Percentiles rank a stretch among this genome's conserved stretches.
Evolutionary conservation across 2,329 filamentous ascomycete species (phyloP).

Genomic region (Pseudogymnoascus sp.): DNA sequence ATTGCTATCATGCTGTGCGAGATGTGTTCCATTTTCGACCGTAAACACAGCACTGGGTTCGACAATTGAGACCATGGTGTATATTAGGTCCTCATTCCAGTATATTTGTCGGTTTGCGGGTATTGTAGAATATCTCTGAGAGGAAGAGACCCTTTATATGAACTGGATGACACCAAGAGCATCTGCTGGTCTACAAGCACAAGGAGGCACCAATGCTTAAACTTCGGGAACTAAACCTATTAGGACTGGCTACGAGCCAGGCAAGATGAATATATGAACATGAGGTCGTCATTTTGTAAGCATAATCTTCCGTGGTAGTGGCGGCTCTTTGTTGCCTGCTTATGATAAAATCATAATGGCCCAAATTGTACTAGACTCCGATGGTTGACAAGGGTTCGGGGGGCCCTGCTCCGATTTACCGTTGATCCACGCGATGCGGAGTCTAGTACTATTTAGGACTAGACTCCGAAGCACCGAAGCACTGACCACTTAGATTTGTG

Average conservation of each 20-base stretch:
- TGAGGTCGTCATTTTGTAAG: background rate
- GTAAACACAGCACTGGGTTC: background rate
- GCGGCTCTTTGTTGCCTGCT: background rate
- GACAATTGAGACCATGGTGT: background rate
- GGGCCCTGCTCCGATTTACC: slow-evolving; percentile 4
- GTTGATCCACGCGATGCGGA: background rate
- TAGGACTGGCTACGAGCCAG: background rate
- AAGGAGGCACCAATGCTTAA: background rate
- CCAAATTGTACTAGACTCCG: slow-evolving; percentile 23
- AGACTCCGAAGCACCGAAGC: slow-evolving; percentile 16
- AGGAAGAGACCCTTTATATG: background rate
- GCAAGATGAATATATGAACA: background rate
- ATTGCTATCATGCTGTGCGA: background rate
- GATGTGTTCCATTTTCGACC: background rate
- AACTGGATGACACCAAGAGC: background rate
- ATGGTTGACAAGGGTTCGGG: slow-evolving; percentile 13
- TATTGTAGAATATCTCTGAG: background rate
- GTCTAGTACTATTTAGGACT: slow-evolving; percentile 14
- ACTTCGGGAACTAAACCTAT: background rate
- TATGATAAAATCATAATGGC: slow-evolving; percentile 6
- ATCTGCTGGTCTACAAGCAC: background rate
- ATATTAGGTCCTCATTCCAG: background rate
- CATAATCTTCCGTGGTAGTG: background rate
- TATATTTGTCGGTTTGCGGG: background rate
- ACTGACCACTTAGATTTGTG: background rate